Conservation (phyloP, 1,284 basidiomycete species). For the Ganoderma sinense region DNA sequence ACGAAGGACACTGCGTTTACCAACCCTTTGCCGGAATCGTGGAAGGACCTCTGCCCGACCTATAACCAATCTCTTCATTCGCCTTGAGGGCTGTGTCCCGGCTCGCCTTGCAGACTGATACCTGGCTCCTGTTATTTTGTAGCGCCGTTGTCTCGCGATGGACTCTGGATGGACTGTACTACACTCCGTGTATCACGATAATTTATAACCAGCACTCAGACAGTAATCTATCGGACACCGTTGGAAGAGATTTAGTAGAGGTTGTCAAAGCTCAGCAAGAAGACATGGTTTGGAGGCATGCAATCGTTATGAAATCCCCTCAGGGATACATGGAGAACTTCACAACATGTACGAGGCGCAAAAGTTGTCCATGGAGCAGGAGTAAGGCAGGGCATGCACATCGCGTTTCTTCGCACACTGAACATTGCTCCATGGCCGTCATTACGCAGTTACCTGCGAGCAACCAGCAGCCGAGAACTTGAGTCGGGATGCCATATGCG, state of each 20-base stretch:
- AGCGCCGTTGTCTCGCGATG: background rate
- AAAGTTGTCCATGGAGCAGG: background rate
- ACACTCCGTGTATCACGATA: background rate
- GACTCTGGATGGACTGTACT: background rate
- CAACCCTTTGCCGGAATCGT: constrained; percentile 13
- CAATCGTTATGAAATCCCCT: background rate
- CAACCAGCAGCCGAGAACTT: background rate
- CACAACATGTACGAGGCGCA: background rate
- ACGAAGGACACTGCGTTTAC: constrained; percentile 11
- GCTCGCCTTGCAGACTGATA: background rate
- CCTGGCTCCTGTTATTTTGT: background rate
- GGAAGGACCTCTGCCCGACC: constrained; percentile 25
- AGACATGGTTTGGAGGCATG: background rate
- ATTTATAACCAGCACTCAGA: background rate
- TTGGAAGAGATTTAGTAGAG: too few species aligned
- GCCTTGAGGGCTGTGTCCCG: background rate
- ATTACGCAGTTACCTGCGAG: background rate
- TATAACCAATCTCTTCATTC: background rate
- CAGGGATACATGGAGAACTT: background rate
- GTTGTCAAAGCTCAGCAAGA: background rate
- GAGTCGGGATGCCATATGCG: background rate
- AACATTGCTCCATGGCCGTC: background rate
- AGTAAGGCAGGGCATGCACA: background rate
- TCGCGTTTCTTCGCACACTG: too few species aligned
- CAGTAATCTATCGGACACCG: too few species aligned